These are phyloP conservation scores for Pyronema domesticum DNA, from an alignment of 495 filamentous ascomycete species.

Conservation along the genomic window DNA sequence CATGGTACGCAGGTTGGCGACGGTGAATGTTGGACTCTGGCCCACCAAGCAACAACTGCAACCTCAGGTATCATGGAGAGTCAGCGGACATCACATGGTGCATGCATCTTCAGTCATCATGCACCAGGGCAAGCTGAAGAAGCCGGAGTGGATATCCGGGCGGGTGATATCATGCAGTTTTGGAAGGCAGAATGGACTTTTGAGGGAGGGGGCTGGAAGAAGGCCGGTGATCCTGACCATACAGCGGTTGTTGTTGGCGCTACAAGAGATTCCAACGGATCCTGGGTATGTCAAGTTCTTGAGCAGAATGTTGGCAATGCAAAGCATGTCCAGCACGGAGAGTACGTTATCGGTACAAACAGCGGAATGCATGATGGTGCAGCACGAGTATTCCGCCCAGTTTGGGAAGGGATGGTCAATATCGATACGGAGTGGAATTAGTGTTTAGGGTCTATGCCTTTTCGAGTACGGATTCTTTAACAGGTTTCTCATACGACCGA, in stretches of 20 bases:
- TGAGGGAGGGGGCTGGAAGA: conserved; percentile 14
- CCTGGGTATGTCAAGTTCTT: conserved; percentile 14
- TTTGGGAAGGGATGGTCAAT: not conserved
- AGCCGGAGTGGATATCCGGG: conserved; percentile 20
- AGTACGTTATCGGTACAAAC: conserved; percentile 17
- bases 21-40: conserved; percentile 32
- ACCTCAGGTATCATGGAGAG: conserved; percentile 22
- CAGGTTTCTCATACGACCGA: no score
- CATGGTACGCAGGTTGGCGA: conserved; percentile 28
- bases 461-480: no score
- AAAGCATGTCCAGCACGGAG: conserved; percentile 20
- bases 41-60: conserved; percentile 20
- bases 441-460: no score
- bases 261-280: not conserved
- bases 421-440: no score
- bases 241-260: conserved; percentile 23
- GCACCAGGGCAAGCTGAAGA: conserved; percentile 7
- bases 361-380: conserved; percentile 20
- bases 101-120: conserved; percentile 24
- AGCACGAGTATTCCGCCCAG: conserved; percentile 1
- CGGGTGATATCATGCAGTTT: conserved; percentile 29
- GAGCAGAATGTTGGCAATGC: conserved; percentile 27
- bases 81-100: conserved; percentile 26
- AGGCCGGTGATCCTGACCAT: conserved; percentile 26
- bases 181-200: conserved; percentile 24